Percentiles rank a stretch among this genome's conserved stretches.
Conservation (phyloP, 441 rosid species). For the Raphanus hybrid region DNA sequence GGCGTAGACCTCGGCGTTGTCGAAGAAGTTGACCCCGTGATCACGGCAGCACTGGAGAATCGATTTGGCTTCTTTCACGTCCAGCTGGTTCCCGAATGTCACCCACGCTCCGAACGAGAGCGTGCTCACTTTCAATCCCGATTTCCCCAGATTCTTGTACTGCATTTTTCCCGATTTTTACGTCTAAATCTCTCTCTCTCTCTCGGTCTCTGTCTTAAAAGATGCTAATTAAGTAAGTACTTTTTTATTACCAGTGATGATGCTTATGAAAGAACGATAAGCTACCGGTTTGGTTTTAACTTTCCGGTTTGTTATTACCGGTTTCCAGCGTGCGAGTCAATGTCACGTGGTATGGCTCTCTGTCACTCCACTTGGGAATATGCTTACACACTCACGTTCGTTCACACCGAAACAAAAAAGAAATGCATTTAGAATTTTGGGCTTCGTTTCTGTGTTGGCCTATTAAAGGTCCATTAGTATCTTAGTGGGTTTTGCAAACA, state of each 20-base stretch:
- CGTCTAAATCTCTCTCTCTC: too few relatives aligned
- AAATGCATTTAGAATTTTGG: background rate
- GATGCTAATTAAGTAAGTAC: background rate
- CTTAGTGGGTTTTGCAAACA: background rate
- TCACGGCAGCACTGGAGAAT: conserved; percentile 89
- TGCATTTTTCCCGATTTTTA: conserved; percentile 51
- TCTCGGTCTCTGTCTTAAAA: too few relatives aligned
- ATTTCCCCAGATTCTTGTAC: conserved; percentile 82
- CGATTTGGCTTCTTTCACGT: conserved; percentile 89
- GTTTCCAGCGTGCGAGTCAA: background rate
- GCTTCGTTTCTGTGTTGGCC: conserved; percentile 3
- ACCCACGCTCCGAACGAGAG: conserved; percentile 94
- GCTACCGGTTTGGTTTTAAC: conserved; percentile 22
- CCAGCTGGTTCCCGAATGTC: conserved; percentile 69
- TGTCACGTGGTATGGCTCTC: conserved; percentile 29
- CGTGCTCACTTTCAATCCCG: conserved; percentile 90
- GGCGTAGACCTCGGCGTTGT: conserved; percentile 97
- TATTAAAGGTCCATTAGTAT: conserved; percentile 5
- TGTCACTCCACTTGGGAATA: conserved; percentile 3
- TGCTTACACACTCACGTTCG: conserved; percentile 9
- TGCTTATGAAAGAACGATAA: background rate
- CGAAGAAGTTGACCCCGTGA: conserved; percentile 94
- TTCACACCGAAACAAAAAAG: background rate
- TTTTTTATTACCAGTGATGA: conserved; percentile 2
- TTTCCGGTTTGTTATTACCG: conserved; percentile 16